Base-by-base conservation (phyloP, 805 yeast species). In the Sungouiozyma ichnusensis region DNA sequence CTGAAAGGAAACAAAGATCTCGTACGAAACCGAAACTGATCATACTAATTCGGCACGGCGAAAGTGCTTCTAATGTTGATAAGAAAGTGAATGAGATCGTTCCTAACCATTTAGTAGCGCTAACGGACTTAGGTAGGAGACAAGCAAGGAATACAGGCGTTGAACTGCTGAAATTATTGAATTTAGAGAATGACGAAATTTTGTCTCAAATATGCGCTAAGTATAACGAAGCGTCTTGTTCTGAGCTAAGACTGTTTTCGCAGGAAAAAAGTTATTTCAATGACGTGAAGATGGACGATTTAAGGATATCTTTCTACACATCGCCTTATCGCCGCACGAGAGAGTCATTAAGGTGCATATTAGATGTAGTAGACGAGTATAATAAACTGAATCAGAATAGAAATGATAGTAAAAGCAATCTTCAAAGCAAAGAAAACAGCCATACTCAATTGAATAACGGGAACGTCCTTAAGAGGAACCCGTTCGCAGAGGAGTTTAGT, bases 321-420 rank as follows among this genome's bases (percentile, higher is more conserved):
- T 83, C 94, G 3, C 97, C 97, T 0, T 87, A 87, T 58, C 58
- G 68, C 41, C 68, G 96, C 39, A 84, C 97, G 1, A 68, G 94
- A 38, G 85, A 88, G 57, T 88, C 97, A 2, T 69, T 90, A 29
- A 73, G 80, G 40, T 79, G 81, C 20, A 72, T 87, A 8, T 57
- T 81, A 2, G 71, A 73, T 27, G 80, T 79, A 1, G 70, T 76
- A 47, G 63, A 56, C 41, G 53, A 55, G 33, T 58, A 56, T 47
- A 56, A 56, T 19, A 20, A 20, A 11, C 13, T 19, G 29, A 24
- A 24, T 11, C 29, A 24, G 29, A 16, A 35, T 13, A 15, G 20
- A 35, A 24, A 24, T 11, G 29, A 24, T 24, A 24, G 29, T 11
- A 24, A 24, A 11, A 24, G 29, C 29, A 24, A 24, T 24, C 29